Base-by-base conservation (phyloP, 2,329 filamentous ascomycete genomes). In the Fusarium verrucosum region DNA sequence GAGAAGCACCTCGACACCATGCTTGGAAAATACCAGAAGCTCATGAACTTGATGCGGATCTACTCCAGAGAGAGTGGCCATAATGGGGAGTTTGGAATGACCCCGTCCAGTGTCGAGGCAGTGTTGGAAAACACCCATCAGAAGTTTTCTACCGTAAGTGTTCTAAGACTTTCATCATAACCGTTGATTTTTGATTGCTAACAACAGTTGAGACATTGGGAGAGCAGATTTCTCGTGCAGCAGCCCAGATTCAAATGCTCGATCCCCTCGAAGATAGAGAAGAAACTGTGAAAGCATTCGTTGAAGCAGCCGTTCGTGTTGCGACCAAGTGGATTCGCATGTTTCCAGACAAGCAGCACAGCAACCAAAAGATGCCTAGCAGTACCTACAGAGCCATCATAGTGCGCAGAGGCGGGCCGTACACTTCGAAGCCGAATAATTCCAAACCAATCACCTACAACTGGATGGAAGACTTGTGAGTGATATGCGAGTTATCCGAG, bases 381-480 rank as follows among this genome's bases (percentile, higher is more conserved):
- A 0, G 4, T 4, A 59, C 58, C 1, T 47, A 62, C 4, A 10
- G 20, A 2, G 62, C 62, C 16, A 59, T 22, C 19, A 20, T 65
- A 1, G 7, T 10, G 4, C 62, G 58, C 3, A 9, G 13, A 0
- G 62, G 58, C 2, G 1, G 10, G 3, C 16, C 25, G 1, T 60
- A 36, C 16, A 51, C 19, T 1, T 19, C 40, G 1, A n/a, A 10
- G 2, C 25, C 32, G 10, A 28, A 4, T 4, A 13, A 16, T 30
- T 14, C 26, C 10, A 30, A 4, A 5, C 26, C 26, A 17, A 22
- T 52, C 2, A 53, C 38, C 2, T 63, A 65, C 13, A 45, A 17
- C 7, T 66, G 59, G 59, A 25, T 58, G 0, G 55, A 60, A 20
- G 23, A 51, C 8, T 13, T 66, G 62, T 61, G 10, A 51, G 59